Base-by-base conservation (phyloP, 2,329 filamentous ascomycete genomes). In the Diaporthe vexans region DNA sequence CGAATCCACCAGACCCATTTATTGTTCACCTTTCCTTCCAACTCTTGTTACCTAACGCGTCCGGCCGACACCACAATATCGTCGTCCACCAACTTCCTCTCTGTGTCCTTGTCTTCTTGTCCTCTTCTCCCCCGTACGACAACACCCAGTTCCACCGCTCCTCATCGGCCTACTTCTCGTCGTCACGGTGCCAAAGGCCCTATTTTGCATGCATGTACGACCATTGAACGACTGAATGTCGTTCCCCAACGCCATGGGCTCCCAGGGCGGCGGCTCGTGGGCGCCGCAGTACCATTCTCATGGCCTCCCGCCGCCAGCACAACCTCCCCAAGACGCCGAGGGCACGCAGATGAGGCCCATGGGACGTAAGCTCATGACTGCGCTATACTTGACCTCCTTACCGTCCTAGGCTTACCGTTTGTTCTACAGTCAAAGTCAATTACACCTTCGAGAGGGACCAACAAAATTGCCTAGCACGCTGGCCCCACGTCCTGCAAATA, bases 371-470 rank as follows among this genome's bases (percentile, higher is more conserved):
- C 71, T 71, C 51, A 57, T 51, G 35, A 52, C 59, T 2, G 43
- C 4, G 26, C n/a, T 40, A 15, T 54, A 2, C 7, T 51, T 29
- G n/a, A 71, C 82, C 91, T 85, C 73, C 67, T 73, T 59, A 77
- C 71, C 40, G 68, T 68, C 68, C 51, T 65, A 59, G 46, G 26
- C 73, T 75, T 54, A 75, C 73, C 68, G 48, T 74, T 33, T 71
- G 24, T 76, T 56, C 51, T 78, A 56, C 83, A 97, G 95, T 98
- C 84, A 98, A 98, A 88, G 94, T 98, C 67, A 92, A 97, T 76
- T 99, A 98, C 85, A 98, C 95, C 43, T 98, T 98, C 85, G 95
- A 98, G 83, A 92, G 93, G 81, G 93, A 96, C 78, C 93, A 91
- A 85, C 95, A 95, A 84, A 95, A 96, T 81, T 98, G 95, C 83